Evolutionary conservation across 805 yeast species (phyloP).

Genomic region (Ogataea thermomethanolica): DNA sequence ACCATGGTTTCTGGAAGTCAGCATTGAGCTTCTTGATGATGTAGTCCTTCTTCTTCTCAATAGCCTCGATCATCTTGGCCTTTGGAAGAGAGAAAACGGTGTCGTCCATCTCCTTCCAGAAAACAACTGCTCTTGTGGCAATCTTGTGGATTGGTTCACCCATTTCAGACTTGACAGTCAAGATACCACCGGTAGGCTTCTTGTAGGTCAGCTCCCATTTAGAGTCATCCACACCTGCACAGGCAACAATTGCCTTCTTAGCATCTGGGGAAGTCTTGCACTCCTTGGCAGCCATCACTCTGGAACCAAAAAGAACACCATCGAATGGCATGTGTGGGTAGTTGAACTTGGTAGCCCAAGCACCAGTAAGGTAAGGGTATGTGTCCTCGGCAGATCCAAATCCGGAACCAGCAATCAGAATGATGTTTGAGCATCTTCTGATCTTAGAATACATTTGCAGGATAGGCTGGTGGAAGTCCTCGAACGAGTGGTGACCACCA

Average conservation of each 20-base stretch:
- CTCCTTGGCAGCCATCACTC: slow-evolving; percentile 97
- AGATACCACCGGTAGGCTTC: slow-evolving; percentile 94
- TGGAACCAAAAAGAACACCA: slow-evolving; percentile 92
- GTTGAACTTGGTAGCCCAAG: slow-evolving; percentile 83
- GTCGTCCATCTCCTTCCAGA: slow-evolving; percentile 97
- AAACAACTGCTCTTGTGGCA: slow-evolving; percentile 95
- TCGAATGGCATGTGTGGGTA: slow-evolving; percentile 99
- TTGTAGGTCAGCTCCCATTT: slow-evolving; percentile 95
- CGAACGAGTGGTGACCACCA: slow-evolving; percentile 99
- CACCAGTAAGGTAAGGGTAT: slow-evolving; percentile 95
- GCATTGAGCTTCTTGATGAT: slow-evolving; percentile 83
- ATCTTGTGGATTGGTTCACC: slow-evolving; percentile 99
- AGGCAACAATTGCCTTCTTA: slow-evolving; percentile 83
- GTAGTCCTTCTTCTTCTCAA: slow-evolving; percentile 79
- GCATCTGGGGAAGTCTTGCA: slow-evolving; percentile 93
- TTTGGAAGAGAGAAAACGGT: slow-evolving; percentile 90
- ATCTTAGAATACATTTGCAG: slow-evolving; percentile 93
- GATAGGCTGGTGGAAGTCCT: slow-evolving; percentile 98
- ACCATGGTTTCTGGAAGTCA: slow-evolving; percentile 98
- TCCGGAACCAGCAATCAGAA: slow-evolving; percentile 96
- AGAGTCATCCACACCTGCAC: slow-evolving; percentile 83
- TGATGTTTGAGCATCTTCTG: slow-evolving; percentile 85
- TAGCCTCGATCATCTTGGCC: slow-evolving; percentile 76
- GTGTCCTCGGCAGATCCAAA: slow-evolving; percentile 97
- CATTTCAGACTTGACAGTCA: slow-evolving; percentile 97